A percentile compares a stretch with the other conserved stretches of the same genome.
Evolutionary conservation across 768 basidiomycete species (phyloP).

Genomic region (Gymnopilus dilepis): DNA sequence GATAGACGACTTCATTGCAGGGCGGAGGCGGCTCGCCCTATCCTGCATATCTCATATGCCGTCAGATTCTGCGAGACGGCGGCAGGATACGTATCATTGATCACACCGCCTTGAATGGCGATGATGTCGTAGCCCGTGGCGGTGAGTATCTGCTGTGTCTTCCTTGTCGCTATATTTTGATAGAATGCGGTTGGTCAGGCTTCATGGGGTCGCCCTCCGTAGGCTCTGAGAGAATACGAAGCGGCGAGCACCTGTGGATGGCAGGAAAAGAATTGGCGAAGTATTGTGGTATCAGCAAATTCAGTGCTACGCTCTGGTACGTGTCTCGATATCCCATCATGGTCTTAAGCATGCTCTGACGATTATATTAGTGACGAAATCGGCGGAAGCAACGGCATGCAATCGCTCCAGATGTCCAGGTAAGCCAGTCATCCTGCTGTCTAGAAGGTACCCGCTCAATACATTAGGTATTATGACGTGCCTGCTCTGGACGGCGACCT

Average conservation of each 20-base stretch:
- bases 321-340: conserved; percentile 5
- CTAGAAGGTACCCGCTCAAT: not conserved
- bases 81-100: conserved; percentile 51
- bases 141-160: conserved; percentile 12
- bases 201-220: conserved; percentile 49
- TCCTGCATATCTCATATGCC: conserved; percentile 52
- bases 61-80: conserved; percentile 59
- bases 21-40: conserved; percentile 69
- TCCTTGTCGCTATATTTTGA: not conserved
- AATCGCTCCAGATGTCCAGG: conserved; percentile 38
- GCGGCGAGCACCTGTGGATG: conserved; percentile 28
- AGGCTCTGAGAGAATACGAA: conserved; percentile 31
- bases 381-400: conserved; percentile 52
- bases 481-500: conserved; percentile 51
- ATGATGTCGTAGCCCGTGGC: conserved; percentile 41
- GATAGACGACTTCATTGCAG: conserved; percentile 14
- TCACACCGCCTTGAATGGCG: conserved; percentile 43
- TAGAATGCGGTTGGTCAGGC: conserved; percentile 17
- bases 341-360: no score
- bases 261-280: conserved; percentile 35
- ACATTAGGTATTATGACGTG: conserved; percentile 40
- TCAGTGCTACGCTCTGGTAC: conserved; percentile 37
- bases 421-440: conserved; percentile 21
- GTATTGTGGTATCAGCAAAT: conserved; percentile 33
- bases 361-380: conserved; percentile 41